These are phyloP conservation scores for Rhododendron kiyosumense DNA, from an alignment of 148 eudicot genomes.

Conservation along the genomic window DNA sequence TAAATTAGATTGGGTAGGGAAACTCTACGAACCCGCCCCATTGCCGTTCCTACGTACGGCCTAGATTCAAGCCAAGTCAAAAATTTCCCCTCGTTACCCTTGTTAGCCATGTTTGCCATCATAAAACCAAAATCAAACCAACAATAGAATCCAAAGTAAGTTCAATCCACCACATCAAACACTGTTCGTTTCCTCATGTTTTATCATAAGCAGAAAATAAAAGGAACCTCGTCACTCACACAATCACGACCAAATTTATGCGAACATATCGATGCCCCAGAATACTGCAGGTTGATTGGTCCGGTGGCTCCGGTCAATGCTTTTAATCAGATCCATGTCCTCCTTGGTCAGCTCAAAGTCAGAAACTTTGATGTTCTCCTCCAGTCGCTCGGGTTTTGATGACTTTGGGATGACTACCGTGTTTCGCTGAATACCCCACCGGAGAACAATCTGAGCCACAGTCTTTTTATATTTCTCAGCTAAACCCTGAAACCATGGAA, in stretches of 20 bases:
- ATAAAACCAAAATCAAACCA: no score
- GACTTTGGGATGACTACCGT: conserved; percentile 80
- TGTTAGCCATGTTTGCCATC: no score
- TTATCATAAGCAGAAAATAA: not conserved
- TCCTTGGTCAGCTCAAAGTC: conserved; percentile 74
- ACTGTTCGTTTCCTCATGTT: not conserved
- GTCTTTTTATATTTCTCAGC: conserved; percentile 76
- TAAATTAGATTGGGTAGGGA: not conserved
- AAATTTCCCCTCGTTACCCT: no score
- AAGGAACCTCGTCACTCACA: not conserved
- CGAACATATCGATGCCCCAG: conserved; percentile 83
- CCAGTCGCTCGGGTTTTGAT: conserved; percentile 67
- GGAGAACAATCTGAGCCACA: conserved; percentile 76
- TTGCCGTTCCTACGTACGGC: not conserved
- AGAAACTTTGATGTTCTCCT: conserved; percentile 58
- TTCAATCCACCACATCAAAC: not conserved
- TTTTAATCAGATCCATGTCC: conserved; percentile 72
- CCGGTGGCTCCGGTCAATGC: conserved; percentile 62
- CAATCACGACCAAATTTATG: conserved; percentile 14
- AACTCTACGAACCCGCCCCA: not conserved
- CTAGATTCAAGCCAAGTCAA: not conserved
- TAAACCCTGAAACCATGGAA: conserved; percentile 34
- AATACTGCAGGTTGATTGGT: conserved; percentile 81
- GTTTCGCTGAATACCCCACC: conserved; percentile 83
- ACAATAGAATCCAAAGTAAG: not conserved